Evolutionary conservation across 129 eudicot species (phyloP), one percentile per base, ranked within the genome.

Genomic region (Scalesia atractyloides): DNA sequence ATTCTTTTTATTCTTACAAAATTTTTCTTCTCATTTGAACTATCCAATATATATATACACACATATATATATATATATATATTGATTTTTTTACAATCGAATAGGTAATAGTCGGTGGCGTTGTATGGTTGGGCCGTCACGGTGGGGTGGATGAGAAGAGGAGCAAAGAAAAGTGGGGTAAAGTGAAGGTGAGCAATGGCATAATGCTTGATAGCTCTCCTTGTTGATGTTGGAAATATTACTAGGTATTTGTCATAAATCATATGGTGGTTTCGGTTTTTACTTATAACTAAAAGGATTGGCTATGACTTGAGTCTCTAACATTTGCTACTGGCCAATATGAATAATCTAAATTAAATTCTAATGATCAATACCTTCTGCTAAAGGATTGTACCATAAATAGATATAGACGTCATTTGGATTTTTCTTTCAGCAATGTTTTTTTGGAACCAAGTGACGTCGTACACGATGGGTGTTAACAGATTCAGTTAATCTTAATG

Each of bases 51-150:
- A n/a, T n/a, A n/a, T n/a, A n/a, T n/a, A n/a, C n/a, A n/a, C n/a
- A n/a, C n/a, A n/a, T n/a, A n/a, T n/a, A n/a, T n/a, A n/a, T n/a
- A n/a, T n/a, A n/a, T n/a, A n/a, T n/a, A n/a, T n/a, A n/a, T n/a
- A n/a, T n/a, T n/a, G n/a, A n/a, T n/a, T n/a, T n/a, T n/a, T n/a
- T n/a, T n/a, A 8, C 83, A 82, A 58, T 74, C 74, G 3, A 82
- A 43, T 47, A 53, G 77, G 74, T 73, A 62, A 64, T 54, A 14
- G 44, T 78, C 83, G 36, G 69, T 69, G 10, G 80, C 34, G 16
- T 39, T 64, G 73, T 80, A 80, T 9, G 80, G 76, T 19, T 63
- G 79, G n/a, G 66, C 37, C n/a, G n/a, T n/a, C 5, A 50, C 3
- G 20, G 50, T 4, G 68, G 49, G 62, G 72, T 14, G 66, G 44